Evolutionary conservation across 108 stramenopile genomes (phyloP).

Genomic region (Nitzschia sp.): DNA sequence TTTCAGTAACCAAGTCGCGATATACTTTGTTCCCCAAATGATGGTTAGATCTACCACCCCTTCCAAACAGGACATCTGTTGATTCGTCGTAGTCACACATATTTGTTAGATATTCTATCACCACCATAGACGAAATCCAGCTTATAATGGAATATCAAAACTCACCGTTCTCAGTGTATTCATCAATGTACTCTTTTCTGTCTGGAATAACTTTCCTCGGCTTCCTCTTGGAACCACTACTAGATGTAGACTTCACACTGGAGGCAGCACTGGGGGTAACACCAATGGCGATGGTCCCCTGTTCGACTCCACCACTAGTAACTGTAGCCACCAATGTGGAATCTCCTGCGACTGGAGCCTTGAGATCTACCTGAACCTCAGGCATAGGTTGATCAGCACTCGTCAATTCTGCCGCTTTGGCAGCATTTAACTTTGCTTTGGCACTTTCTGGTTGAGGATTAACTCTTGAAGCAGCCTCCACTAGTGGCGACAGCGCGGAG

Average conservation of each 20-base stretch:
- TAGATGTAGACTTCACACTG: not conserved
- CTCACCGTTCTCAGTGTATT: slow-evolving; percentile 17
- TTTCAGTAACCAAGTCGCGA: slow-evolving; percentile 32
- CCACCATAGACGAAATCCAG: not conserved
- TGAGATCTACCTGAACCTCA: not conserved
- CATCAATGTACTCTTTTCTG: slow-evolving; percentile 35
- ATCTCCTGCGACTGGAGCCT: not conserved
- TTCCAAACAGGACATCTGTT: slow-evolving; percentile 44
- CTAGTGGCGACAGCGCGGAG: slow-evolving; percentile 19
- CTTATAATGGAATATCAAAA: too few relatives aligned
- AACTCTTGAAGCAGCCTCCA: slow-evolving; percentile 26
- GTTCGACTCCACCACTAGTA: not conserved
- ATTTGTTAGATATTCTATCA: not conserved
- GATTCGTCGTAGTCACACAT: not conserved
- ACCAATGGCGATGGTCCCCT: too few relatives aligned
- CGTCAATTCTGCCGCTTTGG: not conserved
- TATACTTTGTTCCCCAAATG: slow-evolving; percentile 49
- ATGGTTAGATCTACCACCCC: slow-evolving; percentile 45
- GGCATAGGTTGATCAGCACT: not conserved
- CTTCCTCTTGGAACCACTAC: slow-evolving; percentile 23
- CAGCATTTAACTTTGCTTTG: not conserved
- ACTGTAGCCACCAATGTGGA: not conserved
- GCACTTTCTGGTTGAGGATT: slow-evolving; percentile 17
- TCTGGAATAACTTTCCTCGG: slow-evolving; percentile 37
- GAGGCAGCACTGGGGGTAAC: too few relatives aligned